Evolutionary conservation across 352 stramenopile genomes (phyloP).

Genomic region (Pseudoperonospora humuli): DNA sequence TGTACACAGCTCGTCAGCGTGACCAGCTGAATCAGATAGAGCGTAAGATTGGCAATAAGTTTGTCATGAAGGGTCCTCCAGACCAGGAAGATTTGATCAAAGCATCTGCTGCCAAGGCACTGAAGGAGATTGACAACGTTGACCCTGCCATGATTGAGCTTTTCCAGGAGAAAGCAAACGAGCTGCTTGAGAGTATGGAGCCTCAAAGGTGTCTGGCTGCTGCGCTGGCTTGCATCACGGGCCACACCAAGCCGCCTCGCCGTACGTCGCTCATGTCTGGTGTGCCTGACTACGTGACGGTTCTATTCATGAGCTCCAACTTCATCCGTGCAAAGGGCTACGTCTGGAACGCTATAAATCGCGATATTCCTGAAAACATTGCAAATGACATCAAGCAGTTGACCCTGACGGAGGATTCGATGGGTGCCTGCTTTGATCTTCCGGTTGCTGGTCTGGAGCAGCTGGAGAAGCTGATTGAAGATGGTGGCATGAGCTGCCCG

Average conservation of each 20-base stretch:
- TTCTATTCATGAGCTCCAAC: conserved; percentile 80
- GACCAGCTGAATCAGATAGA: conserved; percentile 80
- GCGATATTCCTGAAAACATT: conserved; percentile 69
- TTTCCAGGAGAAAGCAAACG: conserved; percentile 59
- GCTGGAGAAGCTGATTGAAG: conserved; percentile 75
- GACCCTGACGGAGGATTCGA: conserved; percentile 81
- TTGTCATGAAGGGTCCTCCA: conserved; percentile 80
- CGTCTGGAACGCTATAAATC: conserved; percentile 89
- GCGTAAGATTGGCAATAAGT: conserved; percentile 84
- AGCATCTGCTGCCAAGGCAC: conserved; percentile 71
- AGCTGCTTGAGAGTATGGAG: conserved; percentile 57
- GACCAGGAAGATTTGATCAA: conserved; percentile 85
- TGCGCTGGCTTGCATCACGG: conserved; percentile 86
- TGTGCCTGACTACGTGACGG: conserved; percentile 84
- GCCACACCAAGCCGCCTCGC: conserved; percentile 74
- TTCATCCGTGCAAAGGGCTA: conserved; percentile 84
- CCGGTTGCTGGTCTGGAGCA: conserved; percentile 48
- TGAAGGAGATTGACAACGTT: conserved; percentile 79
- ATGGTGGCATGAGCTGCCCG: conserved; percentile 39
- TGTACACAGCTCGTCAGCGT: conserved; percentile 87
- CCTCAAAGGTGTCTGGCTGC: conserved; percentile 64
- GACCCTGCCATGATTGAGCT: conserved; percentile 66
- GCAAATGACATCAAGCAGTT: conserved; percentile 85
- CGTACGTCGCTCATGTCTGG: conserved; percentile 86
- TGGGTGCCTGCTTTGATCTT: conserved; percentile 89